These are phyloP conservation scores for Quercus aquifolioides DNA, from an alignment of 306 rosid species.

Conservation along the genomic window DNA sequence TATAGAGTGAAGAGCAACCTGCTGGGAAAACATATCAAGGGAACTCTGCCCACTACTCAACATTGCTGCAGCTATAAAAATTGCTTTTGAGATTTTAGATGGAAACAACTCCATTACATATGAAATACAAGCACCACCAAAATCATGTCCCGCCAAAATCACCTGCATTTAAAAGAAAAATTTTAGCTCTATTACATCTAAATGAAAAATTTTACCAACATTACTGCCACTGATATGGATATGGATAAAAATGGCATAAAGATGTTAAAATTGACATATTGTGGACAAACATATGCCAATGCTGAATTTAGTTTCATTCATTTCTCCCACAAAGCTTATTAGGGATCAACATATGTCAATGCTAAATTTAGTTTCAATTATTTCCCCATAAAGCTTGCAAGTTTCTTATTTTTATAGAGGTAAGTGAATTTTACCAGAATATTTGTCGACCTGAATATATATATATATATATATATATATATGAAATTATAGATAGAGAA, in stretches of 20 bases:
- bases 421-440: not conserved
- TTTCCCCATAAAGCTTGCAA: not conserved
- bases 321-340: not conserved
- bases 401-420: not conserved
- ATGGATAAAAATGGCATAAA: too few relatives aligned
- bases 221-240: too few relatives aligned
- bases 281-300: not conserved
- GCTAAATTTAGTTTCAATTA: not conserved
- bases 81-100: slow-evolving; percentile 70
- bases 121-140: slow-evolving; percentile 91
- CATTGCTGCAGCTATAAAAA: slow-evolving; percentile 93
- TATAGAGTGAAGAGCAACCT: slow-evolving; percentile 46
- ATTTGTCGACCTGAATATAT: not conserved
- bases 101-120: slow-evolving; percentile 89
- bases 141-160: slow-evolving; percentile 93
- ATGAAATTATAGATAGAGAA: not conserved
- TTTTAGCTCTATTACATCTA: not conserved
- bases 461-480: too few relatives aligned
- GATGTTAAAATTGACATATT: too few relatives aligned
- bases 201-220: not conserved
- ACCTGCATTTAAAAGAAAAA: slow-evolving; percentile 45
- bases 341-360: not conserved
- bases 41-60: slow-evolving; percentile 72
- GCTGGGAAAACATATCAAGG: slow-evolving; percentile 78
- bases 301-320: not conserved